Evolutionary conservation across 2,329 filamentous ascomycete species (phyloP), one percentile per base, ranked within the genome.

Genomic region (Xenoacremonium recifei): DNA sequence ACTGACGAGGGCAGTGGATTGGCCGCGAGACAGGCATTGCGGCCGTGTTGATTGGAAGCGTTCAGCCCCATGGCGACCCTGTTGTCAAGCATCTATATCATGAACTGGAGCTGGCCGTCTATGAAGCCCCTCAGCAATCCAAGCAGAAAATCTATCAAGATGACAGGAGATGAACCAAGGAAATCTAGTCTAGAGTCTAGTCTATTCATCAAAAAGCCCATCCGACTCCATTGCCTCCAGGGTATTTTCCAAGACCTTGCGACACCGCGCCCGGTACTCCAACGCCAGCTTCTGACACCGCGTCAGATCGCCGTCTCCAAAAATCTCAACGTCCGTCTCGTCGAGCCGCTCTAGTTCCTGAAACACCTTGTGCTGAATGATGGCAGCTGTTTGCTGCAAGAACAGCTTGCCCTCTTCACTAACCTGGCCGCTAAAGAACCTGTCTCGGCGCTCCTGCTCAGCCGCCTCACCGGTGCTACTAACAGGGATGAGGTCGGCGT

Each of bases 211-310:
- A 15, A 15, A 31, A 9, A 62, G 36, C 21, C 59, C 57, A 27
- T 66, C 63, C 20, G 47, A 40, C 18, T 59, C 47, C 53, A 72
- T 68, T 2, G 60, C 57, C 51, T 67, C 61, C n/a, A 76, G 57
- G 5, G 70, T 70, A 32, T 63, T 68, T 45, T 68, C 62, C 39
- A 81, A 47, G 2, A 80, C 75, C 17, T 59, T 65, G 39, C 68
- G 64, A 50, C 73, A 79, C 48, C 75, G 67, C 20, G 56, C 53
- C 18, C 77, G 62, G 50, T 81, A 80, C n/a, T 65, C 59, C 15
- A 71, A 35, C 12, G 73, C 77, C 31, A 80, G 55, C 33, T 57
- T 51, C 60, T 79, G 76, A 38, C 75, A 75, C 9, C 47, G 49
- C 31, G 70, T 76, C 32, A 67, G 48, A 12, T 64, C 64, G 1